These are phyloP conservation scores for Posidonia oceanica DNA, from an alignment of 116 monocot genomes.

Conservation along the genomic window DNA sequence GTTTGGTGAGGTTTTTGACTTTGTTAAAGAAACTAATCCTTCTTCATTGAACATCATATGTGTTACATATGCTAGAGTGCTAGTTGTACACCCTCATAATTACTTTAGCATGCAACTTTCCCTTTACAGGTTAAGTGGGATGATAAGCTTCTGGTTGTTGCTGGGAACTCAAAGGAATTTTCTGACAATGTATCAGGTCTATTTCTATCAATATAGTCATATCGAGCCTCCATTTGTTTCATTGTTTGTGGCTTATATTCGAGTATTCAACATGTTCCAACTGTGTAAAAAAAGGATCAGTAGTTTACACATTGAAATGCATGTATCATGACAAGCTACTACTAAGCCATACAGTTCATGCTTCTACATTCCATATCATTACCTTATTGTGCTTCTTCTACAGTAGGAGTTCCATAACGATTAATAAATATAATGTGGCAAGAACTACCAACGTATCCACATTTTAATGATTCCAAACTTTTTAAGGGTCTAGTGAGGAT, in stretches of 20 bases:
- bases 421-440: too few relatives aligned
- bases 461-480: too few relatives aligned
- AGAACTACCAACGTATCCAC: too few relatives aligned
- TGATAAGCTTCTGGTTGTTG: constrained; percentile 61
- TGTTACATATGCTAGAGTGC: background rate
- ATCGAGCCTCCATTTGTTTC: too few relatives aligned
- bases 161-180: constrained; percentile 48
- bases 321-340: background rate
- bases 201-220: background rate
- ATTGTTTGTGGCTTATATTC: background rate
- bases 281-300: background rate
- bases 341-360: too few relatives aligned
- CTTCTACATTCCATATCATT: too few relatives aligned
- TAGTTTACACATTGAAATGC: background rate
- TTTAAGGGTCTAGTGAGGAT: too few relatives aligned
- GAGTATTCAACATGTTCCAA: background rate
- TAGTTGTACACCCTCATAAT: background rate
- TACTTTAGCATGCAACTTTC: background rate
- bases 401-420: too few relatives aligned
- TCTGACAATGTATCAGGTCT: constrained; percentile 60
- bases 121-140: constrained; percentile 63
- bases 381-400: too few relatives aligned
- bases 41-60: background rate
- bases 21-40: background rate
- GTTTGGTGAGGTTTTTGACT: constrained; percentile 35